Evolutionary conservation across 2,329 filamentous ascomycete species (phyloP), one percentile per base, ranked within the genome.

Genomic region (Fusarium scirpi): DNA sequence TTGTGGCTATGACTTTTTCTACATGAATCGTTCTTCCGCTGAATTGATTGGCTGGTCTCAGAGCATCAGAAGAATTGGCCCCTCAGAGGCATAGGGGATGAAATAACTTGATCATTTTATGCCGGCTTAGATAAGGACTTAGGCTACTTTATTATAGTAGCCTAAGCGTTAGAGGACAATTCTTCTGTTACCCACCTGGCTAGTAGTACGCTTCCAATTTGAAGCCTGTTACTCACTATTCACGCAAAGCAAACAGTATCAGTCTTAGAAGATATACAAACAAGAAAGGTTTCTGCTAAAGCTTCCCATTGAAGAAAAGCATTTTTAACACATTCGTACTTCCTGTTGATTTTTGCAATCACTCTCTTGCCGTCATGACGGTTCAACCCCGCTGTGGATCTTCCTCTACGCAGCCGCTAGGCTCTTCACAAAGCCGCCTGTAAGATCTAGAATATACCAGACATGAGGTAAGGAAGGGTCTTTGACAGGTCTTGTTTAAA

Each of bases 211-310:
- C 24, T 25, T 25, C 25, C 25, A 27, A 27, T 27, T 27, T 9
- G 25, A 27, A 27, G 25, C 25, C 9, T 29, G 11, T 18, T 38
- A 6, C 32, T 38, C 18, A n/a, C 10, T 6, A 6, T 38, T 38
- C 18, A n/a, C 9, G 9, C 9, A 38, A 11, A 38, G 10, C 5
- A 9, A 38, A 11, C 9, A 38, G 9, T 11, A 11, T 38, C 16
- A 0, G 10, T 11, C 3, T 4, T 7, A 2, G 0, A 38, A 38
- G 16, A n/a, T 11, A 4, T 38, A 38, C 6, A n/a, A 11, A 11
- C 2, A 18, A n/a, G 18, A n/a, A 6, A 4, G 18, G 3, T 12
- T n/a, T n/a, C 16, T n/a, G 18, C 18, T 9, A n/a, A n/a, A 11
- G 5, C 6, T 12, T 38, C 34, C 9, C 5, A n/a, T 1, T 6